Percentiles rank a stretch among this genome's conserved stretches.
Evolutionary conservation across 306 rosid genomes (phyloP).

Genomic region (Citrullus colocynthis): DNA sequence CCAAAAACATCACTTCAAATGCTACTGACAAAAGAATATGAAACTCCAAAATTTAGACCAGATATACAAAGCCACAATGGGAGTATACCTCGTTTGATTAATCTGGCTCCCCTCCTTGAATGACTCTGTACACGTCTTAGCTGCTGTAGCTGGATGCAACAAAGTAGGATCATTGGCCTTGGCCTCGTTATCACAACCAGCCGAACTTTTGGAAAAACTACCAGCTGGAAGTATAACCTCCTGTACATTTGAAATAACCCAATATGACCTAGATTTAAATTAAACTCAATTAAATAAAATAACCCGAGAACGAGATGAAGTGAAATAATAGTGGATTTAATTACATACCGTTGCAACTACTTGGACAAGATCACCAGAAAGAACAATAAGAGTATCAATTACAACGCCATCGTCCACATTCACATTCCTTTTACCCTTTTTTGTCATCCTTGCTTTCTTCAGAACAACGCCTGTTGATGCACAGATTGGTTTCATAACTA

Average conservation of each 20-base stretch:
- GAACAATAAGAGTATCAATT: constrained; percentile 57
- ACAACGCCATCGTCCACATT: constrained; percentile 37
- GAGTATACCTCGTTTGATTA: constrained; percentile 43
- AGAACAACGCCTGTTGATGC: constrained; percentile 50
- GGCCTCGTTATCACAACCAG: constrained; percentile 30
- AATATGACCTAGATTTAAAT: constrained; percentile 9
- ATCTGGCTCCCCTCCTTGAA: constrained; percentile 16
- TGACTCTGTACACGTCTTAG: constrained; percentile 20
- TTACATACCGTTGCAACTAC: constrained; percentile 61
- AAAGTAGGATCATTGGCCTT: constrained; percentile 17
- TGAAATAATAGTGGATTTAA: neutral
- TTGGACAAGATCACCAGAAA: constrained; percentile 63
- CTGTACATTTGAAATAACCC: constrained; percentile 24
- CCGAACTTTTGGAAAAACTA: constrained; percentile 32
- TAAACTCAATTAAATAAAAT: neutral
- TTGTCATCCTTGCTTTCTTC: constrained; percentile 71
- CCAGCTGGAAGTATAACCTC: constrained; percentile 48
- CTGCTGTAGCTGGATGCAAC: constrained; percentile 12
- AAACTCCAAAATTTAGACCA: neutral
- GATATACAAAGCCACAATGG: neutral
- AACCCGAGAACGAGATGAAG: neutral
- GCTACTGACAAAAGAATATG: neutral
- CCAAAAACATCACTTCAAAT: neutral
- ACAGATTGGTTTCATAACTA: neutral
- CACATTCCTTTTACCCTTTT: constrained; percentile 37